Base-by-base conservation (phyloP, 2,329 filamentous ascomycete species). In the Sclerotinia nivalis region DNA sequence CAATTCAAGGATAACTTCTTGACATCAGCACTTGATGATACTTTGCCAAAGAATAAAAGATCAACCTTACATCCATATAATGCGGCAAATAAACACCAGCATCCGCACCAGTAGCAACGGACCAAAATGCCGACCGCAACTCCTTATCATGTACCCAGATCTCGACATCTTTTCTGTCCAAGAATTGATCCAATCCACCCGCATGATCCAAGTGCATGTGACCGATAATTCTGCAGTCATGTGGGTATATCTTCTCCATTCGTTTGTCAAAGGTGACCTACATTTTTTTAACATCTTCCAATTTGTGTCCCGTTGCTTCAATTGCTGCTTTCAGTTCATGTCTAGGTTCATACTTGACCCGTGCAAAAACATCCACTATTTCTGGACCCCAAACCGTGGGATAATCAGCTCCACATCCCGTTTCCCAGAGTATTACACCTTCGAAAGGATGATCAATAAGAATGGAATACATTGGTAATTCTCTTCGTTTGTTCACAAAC, bases 141-240 rank as follows among this genome's bases (percentile, higher is more conserved):
- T 84, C 83, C 68, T 81, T 79, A 72, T 84, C 83, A 70, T 84
- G 83, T 4, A 83, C 81, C 71, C 81, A 83, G 65, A 84, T 83
- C 7, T 81, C 81, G 8, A 84, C 76, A 43, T 81, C 79, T 7
- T 78, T 82, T 49, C 75, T 64, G 52, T 77, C 77, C 3, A 79
- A 52, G 59, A 84, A 84, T 66, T 83, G 78, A 61, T 84, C 82
- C 0, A 84, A 74, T 0, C 83, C 83, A 2, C 83, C 83, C 0
- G 83, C 83, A 71, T 84, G 83, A 71, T 84, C 83, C 2, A 84
- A 72, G 72, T 84, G 82, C 45, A 85, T 75, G 68, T 84, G 83
- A 3, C 83, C 81, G 25, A 84, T 79, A 4, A 84, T 79, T 64
- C 74, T 76, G 28, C 25, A 10, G 1, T 43, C 5, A 5, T 10